Base-by-base conservation (phyloP, 257 asterid genomes). In the Capsicum rhomboideum region DNA sequence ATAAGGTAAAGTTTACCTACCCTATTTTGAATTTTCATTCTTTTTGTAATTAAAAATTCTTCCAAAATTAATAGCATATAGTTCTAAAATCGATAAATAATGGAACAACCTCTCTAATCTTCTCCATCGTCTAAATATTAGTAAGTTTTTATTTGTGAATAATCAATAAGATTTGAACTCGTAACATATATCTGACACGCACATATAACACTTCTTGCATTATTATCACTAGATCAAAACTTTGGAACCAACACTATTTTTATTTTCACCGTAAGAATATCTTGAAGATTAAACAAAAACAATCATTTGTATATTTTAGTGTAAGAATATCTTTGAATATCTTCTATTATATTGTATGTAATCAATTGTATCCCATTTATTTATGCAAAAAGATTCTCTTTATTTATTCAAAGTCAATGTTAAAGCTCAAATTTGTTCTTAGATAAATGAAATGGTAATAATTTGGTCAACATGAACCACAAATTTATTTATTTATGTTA, bases 141-240 rank as follows among this genome's bases (percentile, higher is more conserved):
- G n/a, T 34, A 63, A 11, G 8, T 1, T 66, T 4, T 66, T 28
- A 0, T 59, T 64, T 28, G 40, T 6, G 3, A 28, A 10, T 2
- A 6, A 13, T 6, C 11, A 1, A 0, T 26, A 64, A 28, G 11
- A 1, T 14, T 64, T 8, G 0, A 26, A 61, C 10, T 12, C 5
- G 6, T 0, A 63, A 28, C 2, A 7, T 2, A 26, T 64, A 31
- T 66, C 0, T 17, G 21, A 66, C 7, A 0, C 46, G n/a, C n/a
- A 7, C 6, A 14, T 0, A 16, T 63, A 63, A 13, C 1, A 26
- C 1, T 0, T 6, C 0, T 28, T 12, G 11, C 11, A 0, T 13
- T 28, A 2, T 29, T 16, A 66, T 1, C 2, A 66, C 6, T 16
- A 66, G 14, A 29, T 29, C 12, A 29, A 64, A 66, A 66, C 12